phyloP scores from a whole-genome alignment of 1,139 yeast species.

The Debaryomyces subglobosus region DNA sequence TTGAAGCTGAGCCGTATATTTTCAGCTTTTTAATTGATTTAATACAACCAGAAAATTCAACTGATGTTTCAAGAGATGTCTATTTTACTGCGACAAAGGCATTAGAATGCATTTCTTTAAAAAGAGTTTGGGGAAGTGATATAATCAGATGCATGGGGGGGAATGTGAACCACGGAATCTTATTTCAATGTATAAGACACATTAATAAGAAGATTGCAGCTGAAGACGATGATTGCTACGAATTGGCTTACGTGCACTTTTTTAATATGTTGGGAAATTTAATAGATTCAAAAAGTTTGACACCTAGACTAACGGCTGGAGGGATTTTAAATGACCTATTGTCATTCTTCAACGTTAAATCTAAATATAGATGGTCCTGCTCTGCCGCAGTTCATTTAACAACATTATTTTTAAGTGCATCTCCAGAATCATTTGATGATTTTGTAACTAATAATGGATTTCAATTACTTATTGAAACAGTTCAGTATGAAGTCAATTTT shows the following conservation, averaged over 20 bases:
- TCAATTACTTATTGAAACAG: conserved; percentile 56
- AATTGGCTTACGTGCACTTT: conserved; percentile 54
- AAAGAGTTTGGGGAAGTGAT: conserved; percentile 75
- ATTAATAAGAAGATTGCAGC: conserved; percentile 53
- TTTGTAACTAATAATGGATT: conserved; percentile 75
- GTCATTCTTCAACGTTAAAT: conserved; percentile 58
- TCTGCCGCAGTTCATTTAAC: conserved; percentile 69
- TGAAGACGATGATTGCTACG: conserved; percentile 38
- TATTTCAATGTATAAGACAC: conserved; percentile 71
- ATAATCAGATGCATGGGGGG: conserved; percentile 85
- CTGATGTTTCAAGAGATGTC: conserved; percentile 51
- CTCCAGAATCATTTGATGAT: conserved; percentile 52
- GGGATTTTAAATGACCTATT: conserved; percentile 72
- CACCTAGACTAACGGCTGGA: conserved; percentile 54
- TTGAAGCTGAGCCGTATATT: conserved; percentile 76
- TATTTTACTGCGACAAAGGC: conserved; percentile 66
- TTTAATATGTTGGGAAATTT: conserved; percentile 63
- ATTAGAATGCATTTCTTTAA: conserved; percentile 70
- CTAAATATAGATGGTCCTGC: conserved; percentile 57
- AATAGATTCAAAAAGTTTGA: conserved; percentile 55
- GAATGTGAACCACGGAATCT: conserved; percentile 81
- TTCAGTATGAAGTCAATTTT: conserved; percentile 68
- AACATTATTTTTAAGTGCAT: conserved; percentile 53
- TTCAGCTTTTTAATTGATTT: conserved; percentile 73
- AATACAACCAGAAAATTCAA: conserved; percentile 58